phyloP scores from a whole-genome alignment of 1,139 yeast genomes.

The Pichia cactophila region DNA sequence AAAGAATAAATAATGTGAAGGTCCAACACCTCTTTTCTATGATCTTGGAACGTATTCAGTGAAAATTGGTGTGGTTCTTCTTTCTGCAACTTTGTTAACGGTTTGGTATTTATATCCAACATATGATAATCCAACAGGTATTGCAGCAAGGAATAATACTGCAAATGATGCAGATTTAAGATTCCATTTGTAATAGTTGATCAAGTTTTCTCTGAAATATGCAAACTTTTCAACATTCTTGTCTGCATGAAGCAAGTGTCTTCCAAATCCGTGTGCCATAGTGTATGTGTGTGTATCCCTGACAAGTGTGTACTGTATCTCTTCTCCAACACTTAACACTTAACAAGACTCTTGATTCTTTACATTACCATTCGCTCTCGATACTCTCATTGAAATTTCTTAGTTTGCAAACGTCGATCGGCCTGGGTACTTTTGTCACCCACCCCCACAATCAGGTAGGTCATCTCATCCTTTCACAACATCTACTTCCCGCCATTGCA shows the following conservation, averaged over 20 bases:
- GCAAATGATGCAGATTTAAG: constrained; percentile 27
- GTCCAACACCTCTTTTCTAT: constrained; percentile 3
- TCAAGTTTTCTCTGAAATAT: constrained; percentile 28
- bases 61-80: constrained; percentile 22
- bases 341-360: too few species aligned
- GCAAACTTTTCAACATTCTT: constrained; percentile 27
- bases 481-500: background rate
- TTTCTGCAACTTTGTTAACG: constrained; percentile 24
- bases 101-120: constrained; percentile 28
- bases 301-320: too few species aligned
- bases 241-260: constrained; percentile 26
- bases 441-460: too few species aligned
- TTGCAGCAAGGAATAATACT: constrained; percentile 26
- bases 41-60: constrained; percentile 28
- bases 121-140: constrained; percentile 29
- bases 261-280: constrained; percentile 29
- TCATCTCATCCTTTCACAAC: too few species aligned
- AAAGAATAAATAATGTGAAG: background rate
- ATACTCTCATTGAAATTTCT: too few species aligned
- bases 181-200: constrained; percentile 28
- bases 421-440: too few species aligned
- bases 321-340: too few species aligned
- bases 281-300: background rate
- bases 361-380: too few species aligned
- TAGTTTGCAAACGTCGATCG: too few species aligned